A percentile compares a stretch with the other conserved stretches of the same genome.
Evolutionary conservation across 768 basidiomycete species (phyloP).

Genomic region (Hypsizygus marmoreus): DNA sequence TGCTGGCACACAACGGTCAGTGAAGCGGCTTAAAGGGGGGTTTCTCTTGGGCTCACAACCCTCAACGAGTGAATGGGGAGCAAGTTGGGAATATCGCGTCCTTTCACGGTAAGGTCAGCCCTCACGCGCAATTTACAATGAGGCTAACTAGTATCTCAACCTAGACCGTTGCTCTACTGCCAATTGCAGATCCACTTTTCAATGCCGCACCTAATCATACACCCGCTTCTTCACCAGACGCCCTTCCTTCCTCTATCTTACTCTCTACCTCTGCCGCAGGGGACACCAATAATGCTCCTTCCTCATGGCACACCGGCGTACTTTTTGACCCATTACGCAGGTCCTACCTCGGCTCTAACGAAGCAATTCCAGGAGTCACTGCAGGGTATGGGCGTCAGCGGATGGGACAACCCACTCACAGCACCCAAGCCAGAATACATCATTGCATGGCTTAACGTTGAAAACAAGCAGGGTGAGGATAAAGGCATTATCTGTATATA

Average conservation of each 20-base stretch:
- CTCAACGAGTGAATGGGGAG: slow-evolving; percentile 58
- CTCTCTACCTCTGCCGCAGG: slow-evolving; percentile 48
- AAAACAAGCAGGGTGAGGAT: slow-evolving; percentile 80
- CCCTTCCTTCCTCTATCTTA: slow-evolving; percentile 54
- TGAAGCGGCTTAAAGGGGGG: slow-evolving; percentile 58
- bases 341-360: slow-evolving; percentile 61
- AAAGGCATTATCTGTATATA: slow-evolving; percentile 78
- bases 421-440: slow-evolving; percentile 33
- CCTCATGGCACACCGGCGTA: slow-evolving; percentile 76
- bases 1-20: slow-evolving; percentile 28
- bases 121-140: slow-evolving; percentile 1
- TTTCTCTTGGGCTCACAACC: slow-evolving; percentile 56
- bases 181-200: slow-evolving; percentile 57
- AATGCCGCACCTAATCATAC: slow-evolving; percentile 53
- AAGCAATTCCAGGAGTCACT: slow-evolving; percentile 67
- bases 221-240: slow-evolving; percentile 60
- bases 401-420: slow-evolving; percentile 41
- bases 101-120: slow-evolving; percentile 41
- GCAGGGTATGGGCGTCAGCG: slow-evolving; percentile 59
- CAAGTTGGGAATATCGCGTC: slow-evolving; percentile 62
- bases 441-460: slow-evolving; percentile 73
- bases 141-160: slow-evolving; percentile 16
- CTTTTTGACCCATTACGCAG: slow-evolving; percentile 69
- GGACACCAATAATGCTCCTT: slow-evolving; percentile 69
- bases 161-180: slow-evolving; percentile 63